phyloP scores from a whole-genome alignment of 257 asterid genomes.

The Ilex aquifolium region DNA sequence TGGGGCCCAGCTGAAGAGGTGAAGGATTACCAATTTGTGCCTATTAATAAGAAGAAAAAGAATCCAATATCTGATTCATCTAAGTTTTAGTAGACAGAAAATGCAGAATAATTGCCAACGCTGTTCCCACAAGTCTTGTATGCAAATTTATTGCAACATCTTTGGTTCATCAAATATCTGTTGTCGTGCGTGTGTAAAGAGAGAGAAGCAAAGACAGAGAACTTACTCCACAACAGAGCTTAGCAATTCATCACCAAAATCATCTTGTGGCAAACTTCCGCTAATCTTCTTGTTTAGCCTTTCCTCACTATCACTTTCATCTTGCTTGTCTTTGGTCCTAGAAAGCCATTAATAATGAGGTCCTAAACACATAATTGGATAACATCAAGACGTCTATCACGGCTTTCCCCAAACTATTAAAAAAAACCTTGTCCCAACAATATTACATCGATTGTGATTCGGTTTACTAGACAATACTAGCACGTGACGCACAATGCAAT shows the following conservation, averaged over 20 bases:
- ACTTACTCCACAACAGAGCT: slow-evolving; percentile 43
- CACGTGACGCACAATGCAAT: too few species aligned
- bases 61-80: not conserved
- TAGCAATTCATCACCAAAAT: slow-evolving; percentile 53
- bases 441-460: too few species aligned
- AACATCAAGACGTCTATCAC: not conserved
- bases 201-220: slow-evolving; percentile 22
- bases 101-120: too few species aligned
- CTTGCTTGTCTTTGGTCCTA: slow-evolving; percentile 44
- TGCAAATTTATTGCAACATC: not conserved
- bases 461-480: too few species aligned
- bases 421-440: too few species aligned
- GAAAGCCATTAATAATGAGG: slow-evolving; percentile 11
- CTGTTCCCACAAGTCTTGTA: not conserved
- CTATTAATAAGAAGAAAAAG: not conserved
- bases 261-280: slow-evolving; percentile 26
- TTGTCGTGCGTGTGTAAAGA: not conserved
- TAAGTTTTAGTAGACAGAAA: not conserved
- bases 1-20: too few species aligned
- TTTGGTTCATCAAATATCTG: not conserved
- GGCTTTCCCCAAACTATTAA: too few species aligned
- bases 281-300: slow-evolving; percentile 28
- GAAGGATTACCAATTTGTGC: not conserved
- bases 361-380: slow-evolving; percentile 9
- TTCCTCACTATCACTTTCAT: slow-evolving; percentile 27